Base-by-base conservation (phyloP, 106 monocot species). In the Narthecium ossifragum region DNA sequence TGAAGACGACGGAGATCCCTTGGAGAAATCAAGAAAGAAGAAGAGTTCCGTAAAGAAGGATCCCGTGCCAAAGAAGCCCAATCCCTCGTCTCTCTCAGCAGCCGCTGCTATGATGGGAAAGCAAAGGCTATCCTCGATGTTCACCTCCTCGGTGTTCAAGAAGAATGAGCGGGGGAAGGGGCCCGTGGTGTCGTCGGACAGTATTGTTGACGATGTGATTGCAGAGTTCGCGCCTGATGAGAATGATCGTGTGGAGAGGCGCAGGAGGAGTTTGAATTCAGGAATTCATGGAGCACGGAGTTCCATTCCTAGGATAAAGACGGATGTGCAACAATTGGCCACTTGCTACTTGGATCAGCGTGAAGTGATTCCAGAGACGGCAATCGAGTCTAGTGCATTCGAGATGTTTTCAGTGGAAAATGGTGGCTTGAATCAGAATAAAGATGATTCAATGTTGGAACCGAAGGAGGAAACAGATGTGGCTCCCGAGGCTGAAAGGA, bases 161-260 rank as follows among this genome's bases (percentile, higher is more conserved):
- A 90, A 72, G 75, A 80, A 53, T 33, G 85, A 85, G 13, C 54
- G 64, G 65, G 48, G 10, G 8, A 93, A 85, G 49, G 64, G 65
- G 8, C 37, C 81, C 6, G 52, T 70, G 7, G 30, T 68, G 63
- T 70, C 73, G 6, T 54, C 81, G 14, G 88, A 85, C 31, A 88
- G 88, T 63, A 76, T 96, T 13, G 72, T 96, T 17, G 90, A 96
- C 51, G 83, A 83, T 46, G 67, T 96, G 34, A 75, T 96, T 29
- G 90, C 83, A 2, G 96, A 96, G 55, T 86, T 83, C 57, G 86
- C 83, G 0, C 78, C 82, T 0, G 86, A 90, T 40, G 85, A 90
- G 65, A 65, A 70, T 2, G 96, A 96, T 56, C 71, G 90, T 25
- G 78, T 84, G 73, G 75, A 73, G 70, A 52, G 86, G 63, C 58